These are phyloP conservation scores for Populus hybrid DNA, from an alignment of 441 rosid species.

Conservation along the genomic window DNA sequence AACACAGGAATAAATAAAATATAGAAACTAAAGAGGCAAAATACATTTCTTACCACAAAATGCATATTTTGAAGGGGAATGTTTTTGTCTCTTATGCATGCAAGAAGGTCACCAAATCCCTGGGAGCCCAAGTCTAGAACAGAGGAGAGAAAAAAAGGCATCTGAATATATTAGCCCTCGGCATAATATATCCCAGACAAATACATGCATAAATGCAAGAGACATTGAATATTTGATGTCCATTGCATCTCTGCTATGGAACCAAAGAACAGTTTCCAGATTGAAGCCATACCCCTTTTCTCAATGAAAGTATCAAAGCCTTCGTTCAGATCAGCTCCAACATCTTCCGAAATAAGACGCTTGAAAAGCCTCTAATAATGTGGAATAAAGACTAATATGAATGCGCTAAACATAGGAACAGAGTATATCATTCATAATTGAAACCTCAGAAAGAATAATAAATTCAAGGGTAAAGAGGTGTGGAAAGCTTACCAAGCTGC, in stretches of 20 bases:
- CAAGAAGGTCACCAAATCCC: slow-evolving; percentile 91
- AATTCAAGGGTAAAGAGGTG: slow-evolving; percentile 11
- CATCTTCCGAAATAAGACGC: slow-evolving; percentile 67
- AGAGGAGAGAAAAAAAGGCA: slow-evolving; percentile 20
- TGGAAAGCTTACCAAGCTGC: slow-evolving; percentile 62
- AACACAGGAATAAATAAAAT: neutral
- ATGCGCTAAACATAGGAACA: slow-evolving; percentile 15
- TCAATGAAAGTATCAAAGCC: slow-evolving; percentile 82
- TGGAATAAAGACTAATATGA: slow-evolving; percentile 13
- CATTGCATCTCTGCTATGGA: neutral
- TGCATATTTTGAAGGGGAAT: slow-evolving; percentile 89
- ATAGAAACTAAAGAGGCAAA: slow-evolving; percentile 7
- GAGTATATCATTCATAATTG: neutral
- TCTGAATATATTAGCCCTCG: slow-evolving; percentile 18
- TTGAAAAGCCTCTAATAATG: slow-evolving; percentile 78
- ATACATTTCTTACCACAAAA: slow-evolving; percentile 70
- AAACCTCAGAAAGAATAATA: slow-evolving; percentile 16
- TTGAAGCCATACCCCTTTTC: slow-evolving; percentile 57
- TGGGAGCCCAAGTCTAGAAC: slow-evolving; percentile 78
- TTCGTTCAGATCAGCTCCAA: slow-evolving; percentile 90
- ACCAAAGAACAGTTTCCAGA: slow-evolving; percentile 5
- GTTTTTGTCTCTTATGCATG: slow-evolving; percentile 73
- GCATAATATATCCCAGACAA: slow-evolving; percentile 13
- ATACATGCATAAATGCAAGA: neutral
- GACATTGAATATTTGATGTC: neutral